These are phyloP conservation scores for Phytophthora europaea DNA, from an alignment of 352 stramenopile species.

Conservation along the genomic window DNA sequence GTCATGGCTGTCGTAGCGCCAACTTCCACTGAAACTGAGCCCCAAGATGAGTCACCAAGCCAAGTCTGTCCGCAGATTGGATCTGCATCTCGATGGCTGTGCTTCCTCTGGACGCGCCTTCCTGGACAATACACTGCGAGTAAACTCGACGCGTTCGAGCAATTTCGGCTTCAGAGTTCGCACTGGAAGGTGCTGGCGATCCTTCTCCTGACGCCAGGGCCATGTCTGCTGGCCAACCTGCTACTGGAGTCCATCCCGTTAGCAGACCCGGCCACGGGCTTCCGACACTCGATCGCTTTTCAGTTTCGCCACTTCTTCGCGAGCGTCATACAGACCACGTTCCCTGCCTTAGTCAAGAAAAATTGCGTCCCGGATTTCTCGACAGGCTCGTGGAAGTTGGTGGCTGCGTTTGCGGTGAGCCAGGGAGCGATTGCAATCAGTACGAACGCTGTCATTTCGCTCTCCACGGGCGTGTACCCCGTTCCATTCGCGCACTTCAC, in stretches of 20 bases:
- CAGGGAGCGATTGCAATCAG: constrained; percentile 12
- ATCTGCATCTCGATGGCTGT: not conserved
- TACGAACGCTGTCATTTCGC: constrained; percentile 23
- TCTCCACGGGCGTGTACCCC: constrained; percentile 26
- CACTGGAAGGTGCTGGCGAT: not conserved
- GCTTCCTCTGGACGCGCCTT: not conserved
- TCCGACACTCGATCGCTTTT: constrained; percentile 18
- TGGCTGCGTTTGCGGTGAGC: constrained; percentile 5
- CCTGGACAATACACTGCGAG: constrained; percentile 14
- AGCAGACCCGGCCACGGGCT: constrained; percentile 7
- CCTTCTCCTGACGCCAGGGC: constrained; percentile 18
- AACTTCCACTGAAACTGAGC: not conserved
- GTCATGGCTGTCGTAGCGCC: not conserved
- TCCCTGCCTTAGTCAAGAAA: constrained; percentile 9
- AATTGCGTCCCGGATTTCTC: constrained; percentile 31
- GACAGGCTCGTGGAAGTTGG: constrained; percentile 4
- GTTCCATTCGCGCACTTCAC: constrained; percentile 38
- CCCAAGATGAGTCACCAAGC: not conserved
- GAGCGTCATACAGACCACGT: not conserved
- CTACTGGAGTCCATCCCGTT: constrained; percentile 34
- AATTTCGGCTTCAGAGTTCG: constrained; percentile 5
- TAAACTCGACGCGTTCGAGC: constrained; percentile 23
- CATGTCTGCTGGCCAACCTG: constrained; percentile 31
- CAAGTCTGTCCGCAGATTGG: not conserved
- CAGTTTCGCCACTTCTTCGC: constrained; percentile 23